Base-by-base conservation (phyloP, 768 basidiomycete species). In the Collybia mongolica region DNA sequence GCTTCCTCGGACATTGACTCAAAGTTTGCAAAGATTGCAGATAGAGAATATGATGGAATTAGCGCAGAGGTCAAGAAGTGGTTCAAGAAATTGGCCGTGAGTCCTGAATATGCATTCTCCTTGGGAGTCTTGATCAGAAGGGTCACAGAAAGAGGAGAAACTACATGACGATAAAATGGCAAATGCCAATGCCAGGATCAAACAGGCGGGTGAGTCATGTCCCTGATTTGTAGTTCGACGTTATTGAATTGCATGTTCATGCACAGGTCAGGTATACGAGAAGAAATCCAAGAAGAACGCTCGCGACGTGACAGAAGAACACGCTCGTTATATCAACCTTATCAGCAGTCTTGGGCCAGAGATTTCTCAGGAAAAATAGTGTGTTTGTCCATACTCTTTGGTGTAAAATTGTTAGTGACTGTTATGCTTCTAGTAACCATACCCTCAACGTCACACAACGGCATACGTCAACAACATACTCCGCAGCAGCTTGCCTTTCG, bases 331-430 rank as follows among this genome's bases (percentile, higher is more conserved):
- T 62, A 82, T 92, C 52, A 82, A 82, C 58, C 71, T 90, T 1
- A 82, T 91, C 51, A 86, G 79, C 57, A 71, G 77, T 18, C 64
- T 91, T 12, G 88, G 88, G 1, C 86, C 88, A 7, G 89, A 90
- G 60, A 84, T 91, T 49, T 84, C 86, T 3, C 84, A 88, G 59
- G 84, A 88, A 58, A 90, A 88, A 75, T 81, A 84, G 89, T 90
- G 42, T 65, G 86, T 70, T 12, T 39, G n/a, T 53, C 40, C 14
- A 36, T 35, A 45, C n/a, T 48, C 7, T 50, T 36, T 19, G 23
- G 3, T 29, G 3, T 32, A 6, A 6, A 6, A 14, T 5, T 14
- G 32, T 6, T 32, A 32, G 19, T 29, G 2, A 46, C 19, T 9
- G 26, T n/a, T 41, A 12, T 41, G 39, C 8, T 37, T 22, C 47